These are phyloP conservation scores for Euclidium syriacum DNA, from an alignment of 345 rosid species.

Conservation along the genomic window DNA sequence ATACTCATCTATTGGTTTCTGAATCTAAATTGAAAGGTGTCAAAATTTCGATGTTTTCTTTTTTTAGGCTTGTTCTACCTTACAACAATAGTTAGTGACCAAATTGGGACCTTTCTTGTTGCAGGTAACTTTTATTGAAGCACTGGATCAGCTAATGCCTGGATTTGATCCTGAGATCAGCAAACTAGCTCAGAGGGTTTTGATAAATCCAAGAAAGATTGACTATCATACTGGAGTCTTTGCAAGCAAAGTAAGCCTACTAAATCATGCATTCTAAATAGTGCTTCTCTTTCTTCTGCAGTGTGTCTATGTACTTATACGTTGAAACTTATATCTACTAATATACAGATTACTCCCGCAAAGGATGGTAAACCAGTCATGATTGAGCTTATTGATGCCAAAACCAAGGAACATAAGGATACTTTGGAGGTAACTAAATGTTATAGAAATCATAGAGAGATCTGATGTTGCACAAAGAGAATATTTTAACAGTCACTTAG, in stretches of 20 bases:
- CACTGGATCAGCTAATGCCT: conserved; percentile 97
- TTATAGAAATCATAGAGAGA: conserved; percentile 1
- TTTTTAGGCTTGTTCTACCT: background rate
- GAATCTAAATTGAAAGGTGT: background rate
- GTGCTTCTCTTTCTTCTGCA: background rate
- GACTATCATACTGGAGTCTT: conserved; percentile 95
- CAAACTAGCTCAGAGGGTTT: conserved; percentile 91
- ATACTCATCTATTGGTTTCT: background rate
- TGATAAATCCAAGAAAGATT: conserved; percentile 88
- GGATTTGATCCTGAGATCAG: conserved; percentile 99
- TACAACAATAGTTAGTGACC: conserved; percentile 4
- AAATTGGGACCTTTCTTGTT: conserved; percentile 9
- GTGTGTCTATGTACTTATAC: background rate
- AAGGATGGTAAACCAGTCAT: conserved; percentile 89
- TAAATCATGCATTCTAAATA: background rate
- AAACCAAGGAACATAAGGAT: conserved; percentile 85
- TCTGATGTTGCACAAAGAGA: background rate
- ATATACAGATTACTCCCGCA: conserved; percentile 81
- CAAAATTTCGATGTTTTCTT: background rate
- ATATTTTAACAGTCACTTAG: background rate
- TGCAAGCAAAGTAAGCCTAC: conserved; percentile 73
- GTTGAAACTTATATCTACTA: background rate
- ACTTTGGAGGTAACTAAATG: conserved; percentile 67
- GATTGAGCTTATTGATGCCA: conserved; percentile 97
- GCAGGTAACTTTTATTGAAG: conserved; percentile 97